Conservation (phyloP, 192 early-diverging fungal species). For the Kickxella alabastrina region DNA sequence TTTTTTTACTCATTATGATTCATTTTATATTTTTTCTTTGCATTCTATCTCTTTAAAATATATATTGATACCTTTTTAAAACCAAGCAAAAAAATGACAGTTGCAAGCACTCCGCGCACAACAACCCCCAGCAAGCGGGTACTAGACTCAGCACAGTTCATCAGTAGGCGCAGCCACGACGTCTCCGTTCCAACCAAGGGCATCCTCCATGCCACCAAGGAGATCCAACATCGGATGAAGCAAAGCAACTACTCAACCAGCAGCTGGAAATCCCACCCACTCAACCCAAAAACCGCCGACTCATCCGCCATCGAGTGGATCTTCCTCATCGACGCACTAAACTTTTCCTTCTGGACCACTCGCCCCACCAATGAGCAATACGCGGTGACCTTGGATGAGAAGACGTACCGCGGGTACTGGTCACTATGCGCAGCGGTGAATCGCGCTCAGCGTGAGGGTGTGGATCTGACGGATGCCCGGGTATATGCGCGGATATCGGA, state of each 20-base stretch:
- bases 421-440: constrained; percentile 74
- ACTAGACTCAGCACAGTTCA: constrained; percentile 34
- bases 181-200: constrained; percentile 58
- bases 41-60: background rate
- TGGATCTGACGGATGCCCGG: constrained; percentile 59
- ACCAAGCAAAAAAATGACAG: background rate
- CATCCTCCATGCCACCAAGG: constrained; percentile 49
- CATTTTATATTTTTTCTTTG: background rate
- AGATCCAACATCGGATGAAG: constrained; percentile 64
- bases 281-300: constrained; percentile 63
- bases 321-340: constrained; percentile 76
- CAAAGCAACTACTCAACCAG: constrained; percentile 56
- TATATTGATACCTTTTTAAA: background rate
- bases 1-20: background rate
- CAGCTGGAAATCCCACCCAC: constrained; percentile 59
- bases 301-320: constrained; percentile 66
- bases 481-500: constrained; percentile 47
- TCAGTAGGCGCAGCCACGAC: constrained; percentile 54
- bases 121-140: constrained; percentile 14
- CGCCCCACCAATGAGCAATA: constrained; percentile 52
- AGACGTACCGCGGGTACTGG: constrained; percentile 76
- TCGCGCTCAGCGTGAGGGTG: constrained; percentile 58
- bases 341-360: constrained; percentile 83
- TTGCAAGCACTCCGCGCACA: background rate
- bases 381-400: constrained; percentile 56